A percentile compares a stretch with the other conserved stretches of the same genome.
These are phyloP conservation scores for Dorcoceras hygrometricum DNA, from an alignment of 257 asterid genomes.

Conservation along the genomic window DNA sequence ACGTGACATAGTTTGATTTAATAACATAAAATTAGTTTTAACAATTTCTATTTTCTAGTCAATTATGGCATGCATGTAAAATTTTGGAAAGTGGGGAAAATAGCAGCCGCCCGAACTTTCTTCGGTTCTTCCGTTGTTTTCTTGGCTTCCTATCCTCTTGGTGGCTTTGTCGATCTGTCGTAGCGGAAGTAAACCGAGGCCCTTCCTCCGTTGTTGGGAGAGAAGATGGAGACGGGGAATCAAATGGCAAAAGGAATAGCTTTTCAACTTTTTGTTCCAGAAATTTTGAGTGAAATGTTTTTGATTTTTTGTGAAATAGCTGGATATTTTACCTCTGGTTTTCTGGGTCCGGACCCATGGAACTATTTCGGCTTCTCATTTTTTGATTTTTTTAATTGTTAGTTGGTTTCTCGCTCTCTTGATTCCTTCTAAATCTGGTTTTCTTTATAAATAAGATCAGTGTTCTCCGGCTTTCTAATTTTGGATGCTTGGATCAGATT, in stretches of 20 bases:
- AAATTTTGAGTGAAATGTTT: not conserved
- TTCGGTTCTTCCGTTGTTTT: too few species aligned
- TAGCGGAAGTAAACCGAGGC: not conserved
- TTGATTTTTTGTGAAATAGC: not conserved
- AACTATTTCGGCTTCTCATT: not conserved
- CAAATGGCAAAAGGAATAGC: too few species aligned
- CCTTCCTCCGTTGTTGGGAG: not conserved
- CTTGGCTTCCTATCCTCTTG: too few species aligned
- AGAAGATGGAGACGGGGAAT: not conserved
- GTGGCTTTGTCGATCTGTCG: not conserved
- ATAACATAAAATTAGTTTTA: too few species aligned
- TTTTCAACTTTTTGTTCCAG: not conserved
- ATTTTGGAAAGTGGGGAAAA: too few species aligned
- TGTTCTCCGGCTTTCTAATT: not conserved
- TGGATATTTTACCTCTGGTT: not conserved
- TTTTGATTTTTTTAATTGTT: too few species aligned
- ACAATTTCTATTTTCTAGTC: too few species aligned
- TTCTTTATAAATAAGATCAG: not conserved
- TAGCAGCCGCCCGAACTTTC: too few species aligned
- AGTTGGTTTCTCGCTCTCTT: not conserved
- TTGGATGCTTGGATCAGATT: not conserved
- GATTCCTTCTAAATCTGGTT: not conserved
- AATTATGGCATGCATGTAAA: too few species aligned
- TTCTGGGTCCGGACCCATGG: not conserved
- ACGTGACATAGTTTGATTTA: too few species aligned